Conservation (phyloP, 495 filamentous ascomycete genomes). For the Podospora sp. region DNA sequence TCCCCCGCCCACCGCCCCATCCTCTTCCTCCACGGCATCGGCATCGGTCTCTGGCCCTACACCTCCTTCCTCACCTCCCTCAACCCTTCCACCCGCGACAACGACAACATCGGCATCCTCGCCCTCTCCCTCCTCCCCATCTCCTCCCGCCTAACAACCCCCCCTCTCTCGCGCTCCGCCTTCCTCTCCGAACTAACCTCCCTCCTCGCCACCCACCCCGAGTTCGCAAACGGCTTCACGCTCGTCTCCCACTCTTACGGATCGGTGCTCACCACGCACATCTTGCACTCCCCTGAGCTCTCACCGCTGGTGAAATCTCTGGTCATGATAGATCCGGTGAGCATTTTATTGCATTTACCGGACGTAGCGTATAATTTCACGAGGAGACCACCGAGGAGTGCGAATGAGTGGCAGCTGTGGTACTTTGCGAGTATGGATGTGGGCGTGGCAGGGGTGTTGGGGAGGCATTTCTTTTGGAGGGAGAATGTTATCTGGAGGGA, state of each 20-base stretch:
- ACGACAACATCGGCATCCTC: constrained; percentile 57
- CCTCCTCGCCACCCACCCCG: constrained; percentile 55
- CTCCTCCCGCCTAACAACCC: constrained; percentile 59
- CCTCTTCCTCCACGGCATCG: constrained; percentile 72
- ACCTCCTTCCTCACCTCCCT: constrained; percentile 56
- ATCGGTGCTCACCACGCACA: constrained; percentile 61
- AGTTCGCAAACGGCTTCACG: constrained; percentile 48
- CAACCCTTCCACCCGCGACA: constrained; percentile 26
- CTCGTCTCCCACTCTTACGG: constrained; percentile 66
- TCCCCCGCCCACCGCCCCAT: constrained; percentile 57
- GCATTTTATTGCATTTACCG: constrained; percentile 64
- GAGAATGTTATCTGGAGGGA: constrained; percentile 70
- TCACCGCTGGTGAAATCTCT: constrained; percentile 48
- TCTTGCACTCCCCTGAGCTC: constrained; percentile 52
- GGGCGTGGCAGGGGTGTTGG: constrained; percentile 60
- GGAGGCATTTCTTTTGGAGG: constrained; percentile 68
- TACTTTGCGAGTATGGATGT: constrained; percentile 70
- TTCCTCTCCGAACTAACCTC: constrained; percentile 54
- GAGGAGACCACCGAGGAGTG: constrained; percentile 51
- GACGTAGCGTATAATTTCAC: constrained; percentile 75
- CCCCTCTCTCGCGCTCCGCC: constrained; percentile 47
- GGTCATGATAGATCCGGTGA: constrained; percentile 67
- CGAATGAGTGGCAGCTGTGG: constrained; percentile 67
- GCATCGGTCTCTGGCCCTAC: constrained; percentile 68
- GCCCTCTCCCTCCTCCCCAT: constrained; percentile 67